Conservation (phyloP, 2,329 filamentous ascomycete genomes). For the Chaetomium globosum region DNA sequence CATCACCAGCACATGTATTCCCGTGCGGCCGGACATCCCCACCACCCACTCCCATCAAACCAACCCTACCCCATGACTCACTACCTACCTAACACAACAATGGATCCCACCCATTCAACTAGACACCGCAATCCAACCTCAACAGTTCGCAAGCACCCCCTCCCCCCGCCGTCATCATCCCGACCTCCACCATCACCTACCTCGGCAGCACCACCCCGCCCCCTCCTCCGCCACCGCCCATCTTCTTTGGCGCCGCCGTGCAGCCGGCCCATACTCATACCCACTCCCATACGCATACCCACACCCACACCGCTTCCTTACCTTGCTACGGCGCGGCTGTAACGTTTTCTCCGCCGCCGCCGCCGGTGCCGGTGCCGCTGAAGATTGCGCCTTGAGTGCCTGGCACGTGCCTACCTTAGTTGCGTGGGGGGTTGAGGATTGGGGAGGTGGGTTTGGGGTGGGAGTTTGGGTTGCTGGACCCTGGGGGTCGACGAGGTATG, state of each 20-base stretch:
- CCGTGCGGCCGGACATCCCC: not conserved
- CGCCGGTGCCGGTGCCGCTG: not conserved
- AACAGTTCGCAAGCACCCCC: not conserved
- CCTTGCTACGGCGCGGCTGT: not conserved
- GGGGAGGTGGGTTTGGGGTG: too few species aligned
- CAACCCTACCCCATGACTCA: not conserved
- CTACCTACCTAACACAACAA: too few species aligned
- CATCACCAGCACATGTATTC: not conserved
- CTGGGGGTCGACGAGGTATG: too few species aligned
- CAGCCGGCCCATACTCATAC: not conserved
- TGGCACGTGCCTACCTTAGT: too few species aligned
- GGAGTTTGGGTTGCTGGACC: too few species aligned
- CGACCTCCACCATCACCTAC: conserved; percentile 12
- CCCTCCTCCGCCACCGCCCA: conserved; percentile 4
- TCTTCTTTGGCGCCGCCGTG: not conserved
- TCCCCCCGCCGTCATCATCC: conserved; percentile 9
- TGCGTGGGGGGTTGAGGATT: too few species aligned
- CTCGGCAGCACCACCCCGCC: not conserved
- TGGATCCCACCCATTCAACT: too few species aligned
- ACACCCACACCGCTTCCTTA: not conserved
- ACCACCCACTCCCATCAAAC: not conserved
- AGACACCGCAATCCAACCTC: too few species aligned
- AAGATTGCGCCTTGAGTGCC: conserved; percentile 18
- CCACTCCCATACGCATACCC: not conserved
- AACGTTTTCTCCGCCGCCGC: not conserved